phyloP scores from a whole-genome alignment of 2,329 filamentous ascomycete species.

The Xylaria hypoxylon region DNA sequence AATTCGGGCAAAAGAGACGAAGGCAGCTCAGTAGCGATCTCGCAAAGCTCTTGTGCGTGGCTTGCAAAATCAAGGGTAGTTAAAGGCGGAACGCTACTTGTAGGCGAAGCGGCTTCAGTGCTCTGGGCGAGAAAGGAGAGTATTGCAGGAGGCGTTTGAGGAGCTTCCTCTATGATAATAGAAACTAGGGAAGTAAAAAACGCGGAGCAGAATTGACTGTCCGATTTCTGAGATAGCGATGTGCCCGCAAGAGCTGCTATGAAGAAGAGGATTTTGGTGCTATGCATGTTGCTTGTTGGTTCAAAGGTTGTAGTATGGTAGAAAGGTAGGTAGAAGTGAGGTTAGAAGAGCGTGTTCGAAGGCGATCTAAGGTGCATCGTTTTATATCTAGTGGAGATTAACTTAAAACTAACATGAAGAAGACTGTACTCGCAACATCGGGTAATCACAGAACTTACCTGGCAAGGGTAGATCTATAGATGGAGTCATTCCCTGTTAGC shows the following conservation, averaged over 20 bases:
- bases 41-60: constrained; percentile 3
- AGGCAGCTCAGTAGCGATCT: not conserved
- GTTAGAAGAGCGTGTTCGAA: not conserved
- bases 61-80: constrained; percentile 5
- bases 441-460: not conserved
- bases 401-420: not conserved
- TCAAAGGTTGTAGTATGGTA: constrained; percentile 1
- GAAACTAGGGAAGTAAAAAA: constrained; percentile 31
- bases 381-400: constrained; percentile 22
- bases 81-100: not conserved
- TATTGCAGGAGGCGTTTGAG: constrained; percentile 15
- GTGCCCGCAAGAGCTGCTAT: constrained; percentile 22
- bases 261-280: constrained; percentile 16
- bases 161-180: constrained; percentile 13
- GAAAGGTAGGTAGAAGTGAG: constrained; percentile 1
- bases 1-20: constrained; percentile 14
- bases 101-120: not conserved
- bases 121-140: constrained; percentile 17
- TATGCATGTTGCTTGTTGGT: constrained; percentile 25
- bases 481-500: constrained; percentile 7
- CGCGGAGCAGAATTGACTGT: constrained; percentile 30
- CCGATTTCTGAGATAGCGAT: constrained; percentile 30
- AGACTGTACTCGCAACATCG: not conserved
- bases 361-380: not conserved
- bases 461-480: constrained; percentile 13